phyloP scores from a whole-genome alignment of 306 rosid species.

The Cucurbita pepo region DNA sequence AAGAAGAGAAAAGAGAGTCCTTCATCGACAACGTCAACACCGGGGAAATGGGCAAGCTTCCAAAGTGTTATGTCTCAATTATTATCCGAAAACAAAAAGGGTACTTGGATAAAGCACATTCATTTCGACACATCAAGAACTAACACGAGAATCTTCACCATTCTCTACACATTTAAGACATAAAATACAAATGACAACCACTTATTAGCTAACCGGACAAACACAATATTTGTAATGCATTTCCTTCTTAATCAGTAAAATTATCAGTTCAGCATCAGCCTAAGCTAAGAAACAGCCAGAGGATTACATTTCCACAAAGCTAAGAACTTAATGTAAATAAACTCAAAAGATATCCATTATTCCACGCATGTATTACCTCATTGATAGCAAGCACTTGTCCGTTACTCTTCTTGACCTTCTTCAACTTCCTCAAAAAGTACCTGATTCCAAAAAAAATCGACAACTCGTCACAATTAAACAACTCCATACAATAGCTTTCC shows the following conservation, averaged over 20 bases:
- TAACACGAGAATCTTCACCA: not conserved
- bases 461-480: not conserved
- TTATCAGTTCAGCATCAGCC: not conserved
- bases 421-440: slow-evolving; percentile 79
- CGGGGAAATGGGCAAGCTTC: not conserved
- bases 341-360: not conserved
- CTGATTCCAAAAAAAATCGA: slow-evolving; percentile 6
- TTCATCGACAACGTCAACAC: not conserved
- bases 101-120: not conserved
- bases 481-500: not conserved
- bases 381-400: slow-evolving; percentile 71
- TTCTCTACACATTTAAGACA: not conserved
- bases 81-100: not conserved
- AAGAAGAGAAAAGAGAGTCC: not conserved
- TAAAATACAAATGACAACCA: not conserved
- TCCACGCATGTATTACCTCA: slow-evolving; percentile 15
- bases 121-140: not conserved
- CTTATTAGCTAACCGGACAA: not conserved
- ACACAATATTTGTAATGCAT: not conserved
- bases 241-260: not conserved
- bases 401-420: slow-evolving; percentile 79
- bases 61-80: not conserved
- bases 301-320: not conserved
- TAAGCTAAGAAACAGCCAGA: not conserved
- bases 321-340: not conserved